These are phyloP conservation scores for Acanthamoeba castellanii DNA, from an alignment of 208 protist genomes.

Conservation along the genomic window DNA sequence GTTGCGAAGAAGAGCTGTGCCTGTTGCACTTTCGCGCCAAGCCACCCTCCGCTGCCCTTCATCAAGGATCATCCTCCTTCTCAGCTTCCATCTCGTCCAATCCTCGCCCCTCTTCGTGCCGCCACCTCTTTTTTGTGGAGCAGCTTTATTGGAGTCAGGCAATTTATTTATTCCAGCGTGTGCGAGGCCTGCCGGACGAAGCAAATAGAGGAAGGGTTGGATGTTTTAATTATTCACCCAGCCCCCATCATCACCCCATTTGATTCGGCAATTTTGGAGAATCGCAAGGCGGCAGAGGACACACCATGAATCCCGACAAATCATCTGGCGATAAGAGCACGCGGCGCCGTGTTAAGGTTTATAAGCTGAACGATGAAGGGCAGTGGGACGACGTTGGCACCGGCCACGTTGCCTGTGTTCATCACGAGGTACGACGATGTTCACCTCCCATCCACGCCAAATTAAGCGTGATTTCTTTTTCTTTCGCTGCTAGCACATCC, in stretches of 20 bases:
- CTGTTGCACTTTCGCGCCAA: slow-evolving; percentile 1
- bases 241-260: neutral
- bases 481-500: neutral
- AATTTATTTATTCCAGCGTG: slow-evolving; percentile 6
- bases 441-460: neutral
- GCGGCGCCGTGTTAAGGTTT: slow-evolving; percentile 87
- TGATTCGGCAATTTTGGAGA: neutral
- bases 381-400: slow-evolving; percentile 90
- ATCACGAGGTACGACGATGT: slow-evolving; percentile 58
- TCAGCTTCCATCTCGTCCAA: neutral
- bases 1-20: neutral
- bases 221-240: neutral
- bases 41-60: neutral
- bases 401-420: slow-evolving; percentile 82
- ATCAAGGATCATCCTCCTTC: neutral
- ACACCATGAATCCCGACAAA: slow-evolving; percentile 40
- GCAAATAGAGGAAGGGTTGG: neutral
- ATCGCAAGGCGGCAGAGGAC: slow-evolving; percentile 9
- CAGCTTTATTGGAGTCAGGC: neutral
- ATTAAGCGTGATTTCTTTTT: neutral
- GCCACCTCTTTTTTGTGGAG: neutral
- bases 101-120: neutral
- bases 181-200: neutral
- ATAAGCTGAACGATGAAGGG: slow-evolving; percentile 84
- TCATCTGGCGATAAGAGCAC: slow-evolving; percentile 74